Conservation (phyloP, 2,329 filamentous ascomycete genomes). For the Penicillium expansum region DNA sequence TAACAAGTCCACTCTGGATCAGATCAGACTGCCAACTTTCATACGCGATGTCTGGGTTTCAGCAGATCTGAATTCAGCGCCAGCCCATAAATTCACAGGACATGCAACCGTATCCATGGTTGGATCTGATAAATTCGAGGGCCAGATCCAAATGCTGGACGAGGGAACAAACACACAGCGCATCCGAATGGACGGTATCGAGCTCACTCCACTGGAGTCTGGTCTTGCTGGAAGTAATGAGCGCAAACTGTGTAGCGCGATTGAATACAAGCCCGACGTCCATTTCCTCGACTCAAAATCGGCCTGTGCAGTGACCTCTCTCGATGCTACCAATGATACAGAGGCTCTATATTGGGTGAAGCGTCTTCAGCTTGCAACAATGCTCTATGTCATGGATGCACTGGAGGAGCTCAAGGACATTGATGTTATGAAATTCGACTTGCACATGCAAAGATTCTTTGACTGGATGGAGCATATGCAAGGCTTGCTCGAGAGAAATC, state of each 20-base stretch:
- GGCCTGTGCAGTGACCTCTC: constrained; percentile 12
- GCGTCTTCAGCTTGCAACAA: constrained; percentile 29
- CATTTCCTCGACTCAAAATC: constrained; percentile 20
- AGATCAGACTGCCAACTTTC: constrained; percentile 30
- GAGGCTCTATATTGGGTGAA: constrained; percentile 21
- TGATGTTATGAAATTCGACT: constrained; percentile 19
- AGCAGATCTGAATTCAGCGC: constrained; percentile 19
- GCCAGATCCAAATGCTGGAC: constrained; percentile 22
- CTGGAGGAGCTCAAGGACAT: constrained; percentile 19
- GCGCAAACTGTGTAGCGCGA: constrained; percentile 24
- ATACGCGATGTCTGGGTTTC: constrained; percentile 36
- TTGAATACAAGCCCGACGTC: constrained; percentile 30
- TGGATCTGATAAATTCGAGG: constrained; percentile 15
- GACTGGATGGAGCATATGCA: constrained; percentile 29
- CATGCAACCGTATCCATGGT: constrained; percentile 21
- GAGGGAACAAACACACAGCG: constrained; percentile 6
- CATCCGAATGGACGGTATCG: constrained; percentile 28
- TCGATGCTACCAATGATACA: constrained; percentile 3
- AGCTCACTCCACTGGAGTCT: constrained; percentile 29
- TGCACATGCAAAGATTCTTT: constrained; percentile 29
- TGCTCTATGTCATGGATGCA: constrained; percentile 31
- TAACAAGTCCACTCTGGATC: constrained; percentile 20
- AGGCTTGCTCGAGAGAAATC: constrained; percentile 17
- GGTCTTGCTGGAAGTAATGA: constrained; percentile 11
- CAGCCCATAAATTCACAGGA: constrained; percentile 23